Evolutionary conservation across 192 early-diverging fungal genomes (phyloP), one percentile per base, ranked within the genome.

Genomic region (Coemansia sp.): DNA sequence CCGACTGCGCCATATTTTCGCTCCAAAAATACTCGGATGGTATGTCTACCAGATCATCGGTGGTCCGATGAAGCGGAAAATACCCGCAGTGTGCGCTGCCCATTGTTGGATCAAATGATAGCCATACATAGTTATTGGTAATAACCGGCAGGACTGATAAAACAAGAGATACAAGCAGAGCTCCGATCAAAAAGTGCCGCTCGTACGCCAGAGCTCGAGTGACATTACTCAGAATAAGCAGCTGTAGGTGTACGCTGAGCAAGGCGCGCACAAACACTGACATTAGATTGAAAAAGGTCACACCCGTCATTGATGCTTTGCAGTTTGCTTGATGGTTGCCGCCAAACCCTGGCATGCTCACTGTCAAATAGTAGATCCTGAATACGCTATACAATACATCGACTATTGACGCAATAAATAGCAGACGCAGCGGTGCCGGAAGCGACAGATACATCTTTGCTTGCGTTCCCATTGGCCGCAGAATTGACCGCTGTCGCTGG

Each of bases 181-280:
- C 62, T 4, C 37, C 70, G 11, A 59, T 0, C 17, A 78, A 28
- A 60, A 77, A 77, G 21, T 71, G 74, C 19, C 69, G 60, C 59
- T 71, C 74, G 40, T 78, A 78, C 26, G 60, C 22, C 54, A 78
- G 56, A 1, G 66, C 76, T 10, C 56, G 62, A 19, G 55, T 34
- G 25, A 66, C 64, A 38, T 72, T 78, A 54, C 60, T 68, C 8
- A 78, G 17, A 17, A 78, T 69, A 2, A 73, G 62, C 49, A 78
- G 67, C 60, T 78, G 76, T 21, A 78, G 57, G 36, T 78, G 76
- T 4, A 78, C 76, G 38, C 67, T 69, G 17, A 78, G 64, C 48
- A 78, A 55, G 2, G 76, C 76, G 22, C 76, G 66, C 28, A 73
- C 66, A 66, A 78, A 78, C 6, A 78, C 76, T 7, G 76, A 72